These are phyloP conservation scores for Volvox reticuliferus DNA, from an alignment of 139 green algal species.

Conservation along the genomic window DNA sequence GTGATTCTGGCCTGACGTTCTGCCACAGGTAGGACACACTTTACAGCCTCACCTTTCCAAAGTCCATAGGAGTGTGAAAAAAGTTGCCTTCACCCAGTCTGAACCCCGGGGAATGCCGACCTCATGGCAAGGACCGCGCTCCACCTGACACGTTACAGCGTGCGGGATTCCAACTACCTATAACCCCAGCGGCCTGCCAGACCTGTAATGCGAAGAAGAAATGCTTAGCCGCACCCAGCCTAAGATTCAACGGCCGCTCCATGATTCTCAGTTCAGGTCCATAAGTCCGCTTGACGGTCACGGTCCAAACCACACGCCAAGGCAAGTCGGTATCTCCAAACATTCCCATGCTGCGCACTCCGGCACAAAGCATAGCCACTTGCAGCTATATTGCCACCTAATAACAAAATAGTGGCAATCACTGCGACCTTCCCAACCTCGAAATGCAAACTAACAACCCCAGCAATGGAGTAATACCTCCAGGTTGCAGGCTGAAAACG, in stretches of 20 bases:
- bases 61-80: too few relatives aligned
- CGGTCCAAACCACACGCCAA: too few relatives aligned
- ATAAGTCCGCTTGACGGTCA: too few relatives aligned
- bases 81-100: too few relatives aligned
- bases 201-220: neutral
- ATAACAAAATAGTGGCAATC: constrained; percentile 19
- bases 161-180: neutral
- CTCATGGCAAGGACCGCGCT: neutral
- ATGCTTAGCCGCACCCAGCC: too few relatives aligned
- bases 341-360: too few relatives aligned
- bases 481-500: constrained; percentile 43
- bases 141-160: neutral
- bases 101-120: neutral
- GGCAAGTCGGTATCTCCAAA: too few relatives aligned
- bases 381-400: neutral
- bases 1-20: too few relatives aligned
- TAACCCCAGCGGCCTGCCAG: neutral
- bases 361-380: neutral
- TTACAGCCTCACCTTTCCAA: too few relatives aligned
- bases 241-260: too few relatives aligned
- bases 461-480: neutral
- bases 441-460: neutral
- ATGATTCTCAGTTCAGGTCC: too few relatives aligned
- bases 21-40: too few relatives aligned
- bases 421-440: neutral